Percentiles rank a stretch among this genome's conserved stretches.
These are phyloP conservation scores for Neonectria coccinea DNA, from an alignment of 2,329 filamentous ascomycete genomes.

Conservation along the genomic window DNA sequence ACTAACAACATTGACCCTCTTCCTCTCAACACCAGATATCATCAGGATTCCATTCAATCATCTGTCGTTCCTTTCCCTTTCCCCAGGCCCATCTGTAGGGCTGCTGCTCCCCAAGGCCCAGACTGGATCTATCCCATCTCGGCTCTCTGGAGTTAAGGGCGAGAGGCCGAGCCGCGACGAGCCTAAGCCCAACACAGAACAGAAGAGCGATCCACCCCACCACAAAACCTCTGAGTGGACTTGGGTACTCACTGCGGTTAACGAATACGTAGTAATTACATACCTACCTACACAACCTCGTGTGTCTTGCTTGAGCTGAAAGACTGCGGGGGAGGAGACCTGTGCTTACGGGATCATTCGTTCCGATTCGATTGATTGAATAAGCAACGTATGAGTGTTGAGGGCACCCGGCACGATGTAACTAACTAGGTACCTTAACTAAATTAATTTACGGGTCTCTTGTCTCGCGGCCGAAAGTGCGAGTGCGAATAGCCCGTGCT, in stretches of 20 bases:
- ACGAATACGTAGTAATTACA: neutral
- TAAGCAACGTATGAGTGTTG: neutral
- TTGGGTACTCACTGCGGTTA: no score
- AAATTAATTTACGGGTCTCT: neutral
- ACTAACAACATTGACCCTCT: no score
- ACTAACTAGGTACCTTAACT: no score
- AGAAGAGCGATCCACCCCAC: conserved; percentile 20
- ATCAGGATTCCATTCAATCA: neutral
- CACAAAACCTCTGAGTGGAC: neutral
- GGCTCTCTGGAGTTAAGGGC: conserved; percentile 36
- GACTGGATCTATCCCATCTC: conserved; percentile 21
- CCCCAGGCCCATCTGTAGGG: conserved; percentile 19
- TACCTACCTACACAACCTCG: no score
- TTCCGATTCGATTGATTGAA: neutral
- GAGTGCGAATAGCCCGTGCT: neutral
- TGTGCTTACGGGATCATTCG: neutral
- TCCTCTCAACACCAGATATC: neutral
- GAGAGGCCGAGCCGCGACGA: conserved; percentile 43
- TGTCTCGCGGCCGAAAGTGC: neutral
- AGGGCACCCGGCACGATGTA: neutral
- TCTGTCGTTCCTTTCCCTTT: neutral
- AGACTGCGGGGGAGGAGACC: neutral
- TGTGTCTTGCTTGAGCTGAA: no score
- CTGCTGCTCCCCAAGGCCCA: conserved; percentile 19
- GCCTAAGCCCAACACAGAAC: conserved; percentile 18